Percentiles rank a stretch among this genome's conserved stretches.
These are phyloP conservation scores for Carex sylvatica DNA, from an alignment of 202 grass and related monocot species.

Conservation along the genomic window DNA sequence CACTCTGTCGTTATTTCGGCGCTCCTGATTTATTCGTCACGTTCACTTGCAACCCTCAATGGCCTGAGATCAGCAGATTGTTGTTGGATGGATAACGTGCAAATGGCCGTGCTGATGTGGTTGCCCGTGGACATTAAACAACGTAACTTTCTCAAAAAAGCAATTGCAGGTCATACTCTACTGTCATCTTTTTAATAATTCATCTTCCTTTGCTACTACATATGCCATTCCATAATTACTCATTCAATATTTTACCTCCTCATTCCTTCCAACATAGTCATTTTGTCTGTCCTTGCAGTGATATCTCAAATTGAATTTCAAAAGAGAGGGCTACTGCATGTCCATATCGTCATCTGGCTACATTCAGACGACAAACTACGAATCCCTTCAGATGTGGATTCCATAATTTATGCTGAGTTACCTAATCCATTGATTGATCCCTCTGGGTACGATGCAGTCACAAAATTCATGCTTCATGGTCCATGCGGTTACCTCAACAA, in stretches of 20 bases:
- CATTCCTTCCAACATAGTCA: too few relatives aligned
- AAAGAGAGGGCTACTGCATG: not conserved
- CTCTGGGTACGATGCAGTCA: not conserved
- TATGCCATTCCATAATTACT: too few relatives aligned
- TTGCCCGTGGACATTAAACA: not conserved
- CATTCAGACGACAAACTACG: not conserved
- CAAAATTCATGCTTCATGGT: conserved; percentile 13
- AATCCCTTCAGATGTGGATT: not conserved
- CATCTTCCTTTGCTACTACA: too few relatives aligned
- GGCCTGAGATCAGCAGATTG: not conserved
- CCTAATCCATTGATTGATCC: not conserved
- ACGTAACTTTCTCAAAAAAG: not conserved
- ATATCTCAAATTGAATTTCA: not conserved
- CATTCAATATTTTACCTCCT: too few relatives aligned
- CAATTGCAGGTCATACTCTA: not conserved
- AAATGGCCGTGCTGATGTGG: not conserved
- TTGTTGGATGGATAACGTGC: not conserved
- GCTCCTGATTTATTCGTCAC: conserved; percentile 8
- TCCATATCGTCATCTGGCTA: not conserved
- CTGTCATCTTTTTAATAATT: accelerated
- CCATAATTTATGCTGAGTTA: not conserved
- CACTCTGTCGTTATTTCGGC: not conserved
- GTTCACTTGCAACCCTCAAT: conserved; percentile 11
- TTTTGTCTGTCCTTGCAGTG: too few relatives aligned
- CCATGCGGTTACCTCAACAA: conserved; percentile 12